Evolutionary conservation across 1,284 basidiomycete species (phyloP).

Genomic region (Porogramme epimiltina): DNA sequence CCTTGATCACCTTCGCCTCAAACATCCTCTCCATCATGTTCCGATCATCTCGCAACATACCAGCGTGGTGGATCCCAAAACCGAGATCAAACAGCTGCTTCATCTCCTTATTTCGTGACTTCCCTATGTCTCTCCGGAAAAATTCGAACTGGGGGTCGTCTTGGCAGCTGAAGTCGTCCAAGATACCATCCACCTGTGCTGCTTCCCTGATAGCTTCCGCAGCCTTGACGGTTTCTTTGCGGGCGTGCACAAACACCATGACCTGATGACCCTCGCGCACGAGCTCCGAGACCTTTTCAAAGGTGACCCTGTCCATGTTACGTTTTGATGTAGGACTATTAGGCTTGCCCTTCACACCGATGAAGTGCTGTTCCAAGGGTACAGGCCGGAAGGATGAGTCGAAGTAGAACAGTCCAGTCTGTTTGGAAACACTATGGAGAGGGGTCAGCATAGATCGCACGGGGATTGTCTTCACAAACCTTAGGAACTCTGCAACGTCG

Average conservation of each 20-base stretch:
- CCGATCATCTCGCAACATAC: constrained; percentile 94
- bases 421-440: constrained; percentile 74
- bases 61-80: constrained; percentile 98
- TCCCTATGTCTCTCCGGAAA: constrained; percentile 79
- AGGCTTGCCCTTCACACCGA: constrained; percentile 94
- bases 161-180: constrained; percentile 80
- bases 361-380: constrained; percentile 96
- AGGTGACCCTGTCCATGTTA: constrained; percentile 90
- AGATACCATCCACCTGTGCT: constrained; percentile 71
- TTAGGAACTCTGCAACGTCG: constrained; percentile 95
- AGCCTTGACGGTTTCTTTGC: constrained; percentile 97
- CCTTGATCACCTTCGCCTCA: constrained; percentile 89
- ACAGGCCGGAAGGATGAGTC: constrained; percentile 97
- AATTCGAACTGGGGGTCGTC: constrained; percentile 78
- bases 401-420: constrained; percentile 97
- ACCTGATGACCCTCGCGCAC: constrained; percentile 93
- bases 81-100: constrained; percentile 91
- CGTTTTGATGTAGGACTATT: constrained; percentile 75
- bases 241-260: constrained; percentile 99
- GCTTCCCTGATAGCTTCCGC: constrained; percentile 86
- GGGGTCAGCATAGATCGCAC: neutral
- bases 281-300: constrained; percentile 86
- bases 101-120: constrained; percentile 95
- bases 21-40: constrained; percentile 98
- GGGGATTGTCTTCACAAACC: constrained; percentile 45